Conservation (phyloP, 169 alveolate species). For the Toxoplasma gondii region DNA sequence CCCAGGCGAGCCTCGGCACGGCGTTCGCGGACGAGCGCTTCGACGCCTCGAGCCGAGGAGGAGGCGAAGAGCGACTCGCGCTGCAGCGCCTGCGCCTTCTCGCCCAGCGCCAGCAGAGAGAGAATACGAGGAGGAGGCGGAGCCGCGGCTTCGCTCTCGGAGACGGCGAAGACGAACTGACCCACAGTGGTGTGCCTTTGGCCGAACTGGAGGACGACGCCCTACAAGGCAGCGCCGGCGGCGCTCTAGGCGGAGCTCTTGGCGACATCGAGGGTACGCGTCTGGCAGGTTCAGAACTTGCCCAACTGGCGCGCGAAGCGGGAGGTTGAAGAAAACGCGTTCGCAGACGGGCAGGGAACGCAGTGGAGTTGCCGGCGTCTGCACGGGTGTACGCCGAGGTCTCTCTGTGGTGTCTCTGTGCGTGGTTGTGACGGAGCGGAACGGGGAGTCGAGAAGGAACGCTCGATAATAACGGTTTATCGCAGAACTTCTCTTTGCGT, state of each 20-base stretch:
- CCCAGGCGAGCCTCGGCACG: neutral
- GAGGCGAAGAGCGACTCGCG: neutral
- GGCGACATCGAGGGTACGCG: neutral
- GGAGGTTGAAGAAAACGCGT: too few species aligned
- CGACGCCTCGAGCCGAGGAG: neutral
- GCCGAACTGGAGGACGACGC: neutral
- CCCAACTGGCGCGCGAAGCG: too few species aligned
- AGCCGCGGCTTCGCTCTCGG: neutral
- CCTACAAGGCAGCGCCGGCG: neutral
- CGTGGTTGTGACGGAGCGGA: too few species aligned
- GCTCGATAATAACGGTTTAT: too few species aligned
- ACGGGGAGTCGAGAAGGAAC: too few species aligned
- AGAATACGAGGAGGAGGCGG: neutral
- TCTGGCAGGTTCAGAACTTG: neutral
- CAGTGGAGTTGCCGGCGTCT: neutral
- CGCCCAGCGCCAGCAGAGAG: constrained; percentile 19
- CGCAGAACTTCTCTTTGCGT: too few species aligned
- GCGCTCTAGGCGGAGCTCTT: neutral
- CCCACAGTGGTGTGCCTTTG: neutral
- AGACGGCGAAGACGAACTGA: constrained; percentile 8
- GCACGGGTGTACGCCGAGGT: too few species aligned
- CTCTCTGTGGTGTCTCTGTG: too few species aligned
- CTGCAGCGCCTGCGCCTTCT: neutral
- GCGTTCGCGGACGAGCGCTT: constrained; percentile 26
- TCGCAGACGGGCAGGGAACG: too few species aligned